Evolutionary conservation across 169 alveolate genomes (phyloP).

Genomic region (Plasmodium knowlesi): DNA sequence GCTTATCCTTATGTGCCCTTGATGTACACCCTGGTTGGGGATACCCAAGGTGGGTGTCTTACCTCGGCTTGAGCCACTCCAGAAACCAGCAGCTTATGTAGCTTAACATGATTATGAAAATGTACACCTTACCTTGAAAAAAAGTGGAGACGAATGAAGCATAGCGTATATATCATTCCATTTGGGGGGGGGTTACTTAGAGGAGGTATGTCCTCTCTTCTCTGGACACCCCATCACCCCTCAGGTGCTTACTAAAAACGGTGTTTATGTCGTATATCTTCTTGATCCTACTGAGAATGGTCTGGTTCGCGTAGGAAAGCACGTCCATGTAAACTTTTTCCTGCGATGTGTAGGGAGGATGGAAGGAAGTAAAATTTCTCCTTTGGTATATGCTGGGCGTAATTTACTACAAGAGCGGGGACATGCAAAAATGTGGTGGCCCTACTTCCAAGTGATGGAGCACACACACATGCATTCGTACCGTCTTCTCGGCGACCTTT

Average conservation of each 20-base stretch:
- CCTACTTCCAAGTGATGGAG: not conserved
- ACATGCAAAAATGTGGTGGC: not conserved
- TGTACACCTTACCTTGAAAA: constrained; percentile 33
- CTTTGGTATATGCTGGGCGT: not conserved
- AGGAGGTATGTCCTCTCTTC: not conserved
- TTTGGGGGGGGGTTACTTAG: not conserved
- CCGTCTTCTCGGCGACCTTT: constrained; percentile 77
- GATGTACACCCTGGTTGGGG: not conserved
- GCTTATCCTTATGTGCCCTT: not conserved
- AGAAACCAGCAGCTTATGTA: constrained; percentile 33
- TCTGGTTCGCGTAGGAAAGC: constrained; percentile 30
- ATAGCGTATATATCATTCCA: not conserved
- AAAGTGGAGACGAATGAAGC: not conserved
- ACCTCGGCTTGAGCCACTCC: constrained; percentile 69
- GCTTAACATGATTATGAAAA: constrained; percentile 58
- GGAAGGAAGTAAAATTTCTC: not conserved
- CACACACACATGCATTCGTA: not conserved
- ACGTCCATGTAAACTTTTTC: constrained; percentile 67
- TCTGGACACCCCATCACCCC: constrained; percentile 1
- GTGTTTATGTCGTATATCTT: constrained; percentile 54
- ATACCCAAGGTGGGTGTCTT: not conserved
- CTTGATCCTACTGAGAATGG: constrained; percentile 23
- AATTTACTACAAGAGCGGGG: not conserved
- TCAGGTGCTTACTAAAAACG: constrained; percentile 55
- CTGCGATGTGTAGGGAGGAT: not conserved